These are phyloP conservation scores for Xanthoconium separans DNA, from an alignment of 1,284 basidiomycete species.

Conservation along the genomic window DNA sequence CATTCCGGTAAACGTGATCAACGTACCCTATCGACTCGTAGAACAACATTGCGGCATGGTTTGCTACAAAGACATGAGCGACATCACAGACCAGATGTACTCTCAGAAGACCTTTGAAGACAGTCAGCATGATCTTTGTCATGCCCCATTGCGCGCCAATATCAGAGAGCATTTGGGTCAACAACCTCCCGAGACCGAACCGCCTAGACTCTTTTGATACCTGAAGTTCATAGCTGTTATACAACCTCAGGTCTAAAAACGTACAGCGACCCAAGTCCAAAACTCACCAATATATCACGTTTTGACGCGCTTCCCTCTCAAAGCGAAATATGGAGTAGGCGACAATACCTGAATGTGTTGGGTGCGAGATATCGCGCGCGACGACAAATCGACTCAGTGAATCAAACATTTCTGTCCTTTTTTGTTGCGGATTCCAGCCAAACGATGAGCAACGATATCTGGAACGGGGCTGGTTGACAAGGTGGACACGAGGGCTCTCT, in stretches of 20 bases:
- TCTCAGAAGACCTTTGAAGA: conserved; percentile 53
- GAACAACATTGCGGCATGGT: conserved; percentile 51
- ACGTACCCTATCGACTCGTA: conserved; percentile 57
- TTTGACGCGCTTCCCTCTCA: conserved; percentile 57
- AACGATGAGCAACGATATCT: conserved; percentile 61
- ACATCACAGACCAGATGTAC: neutral
- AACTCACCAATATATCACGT: conserved; percentile 66
- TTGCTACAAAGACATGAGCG: conserved; percentile 43
- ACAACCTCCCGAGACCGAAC: conserved; percentile 53
- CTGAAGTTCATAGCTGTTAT: conserved; percentile 72
- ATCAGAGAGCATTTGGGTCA: conserved; percentile 48
- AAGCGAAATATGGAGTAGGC: conserved; percentile 73
- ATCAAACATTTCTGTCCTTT: conserved; percentile 62
- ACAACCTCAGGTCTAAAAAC: conserved; percentile 1
- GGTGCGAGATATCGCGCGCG: conserved; percentile 27
- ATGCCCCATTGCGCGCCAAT: conserved; percentile 56
- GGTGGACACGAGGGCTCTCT: neutral
- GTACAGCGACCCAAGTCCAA: neutral
- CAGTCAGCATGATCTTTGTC: conserved; percentile 72
- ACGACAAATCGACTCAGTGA: conserved; percentile 58
- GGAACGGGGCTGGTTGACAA: neutral
- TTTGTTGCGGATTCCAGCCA: conserved; percentile 61
- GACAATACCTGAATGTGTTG: conserved; percentile 25
- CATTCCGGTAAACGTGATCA: neutral
- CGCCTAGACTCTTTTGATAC: conserved; percentile 44